These are phyloP conservation scores for Ceratocystis eucalypticola DNA, from an alignment of 2,329 filamentous ascomycete genomes.

Conservation along the genomic window DNA sequence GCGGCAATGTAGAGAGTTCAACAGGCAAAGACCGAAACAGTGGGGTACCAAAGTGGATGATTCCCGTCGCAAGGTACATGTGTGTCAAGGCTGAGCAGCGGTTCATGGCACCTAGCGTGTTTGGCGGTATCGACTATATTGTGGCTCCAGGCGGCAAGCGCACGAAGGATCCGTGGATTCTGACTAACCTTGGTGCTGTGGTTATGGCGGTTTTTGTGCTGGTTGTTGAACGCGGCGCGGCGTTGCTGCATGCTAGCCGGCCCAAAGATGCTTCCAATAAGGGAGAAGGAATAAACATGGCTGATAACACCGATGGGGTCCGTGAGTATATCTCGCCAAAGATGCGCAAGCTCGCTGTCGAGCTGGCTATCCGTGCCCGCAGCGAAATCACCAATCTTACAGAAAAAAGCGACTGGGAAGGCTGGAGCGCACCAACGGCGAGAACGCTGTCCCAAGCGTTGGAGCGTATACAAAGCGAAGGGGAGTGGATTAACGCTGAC, in stretches of 20 bases:
- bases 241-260: constrained; percentile 28
- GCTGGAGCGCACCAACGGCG: constrained; percentile 42
- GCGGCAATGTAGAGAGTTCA: constrained; percentile 25
- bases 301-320: constrained; percentile 30
- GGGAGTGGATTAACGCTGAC: constrained; percentile 45
- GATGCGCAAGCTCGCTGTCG: constrained; percentile 34
- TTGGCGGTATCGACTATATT: constrained; percentile 55
- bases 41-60: constrained; percentile 51
- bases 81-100: constrained; percentile 45
- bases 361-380: constrained; percentile 31
- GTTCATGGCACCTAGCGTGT: constrained; percentile 55
- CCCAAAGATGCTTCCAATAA: constrained; percentile 27
- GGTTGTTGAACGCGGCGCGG: constrained; percentile 32
- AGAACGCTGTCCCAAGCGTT: constrained; percentile 37
- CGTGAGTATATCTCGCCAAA: constrained; percentile 12
- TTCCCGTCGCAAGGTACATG: constrained; percentile 51
- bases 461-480: constrained; percentile 19
- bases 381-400: constrained; percentile 30
- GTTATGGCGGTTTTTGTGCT: constrained; percentile 46
- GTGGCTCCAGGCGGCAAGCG: constrained; percentile 31
- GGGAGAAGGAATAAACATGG: constrained; percentile 23
- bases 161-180: constrained; percentile 37
- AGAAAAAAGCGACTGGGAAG: constrained; percentile 40
- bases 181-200: constrained; percentile 38
- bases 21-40: constrained; percentile 20